Evolutionary conservation across 169 alveolate species (phyloP).

Genomic region (Perkinsus marinus): DNA sequence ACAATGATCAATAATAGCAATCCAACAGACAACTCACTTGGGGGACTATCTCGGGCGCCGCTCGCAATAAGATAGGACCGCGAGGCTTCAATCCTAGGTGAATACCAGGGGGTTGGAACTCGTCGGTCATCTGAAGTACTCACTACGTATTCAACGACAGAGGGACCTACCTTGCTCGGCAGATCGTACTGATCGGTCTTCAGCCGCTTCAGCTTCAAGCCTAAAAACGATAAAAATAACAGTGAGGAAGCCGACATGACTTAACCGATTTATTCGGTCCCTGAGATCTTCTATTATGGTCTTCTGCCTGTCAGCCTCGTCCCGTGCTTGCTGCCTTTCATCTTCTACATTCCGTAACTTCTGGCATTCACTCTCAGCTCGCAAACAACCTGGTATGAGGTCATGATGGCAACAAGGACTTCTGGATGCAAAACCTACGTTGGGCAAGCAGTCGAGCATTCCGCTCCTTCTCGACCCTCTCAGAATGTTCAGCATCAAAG

Average conservation of each 20-base stretch:
- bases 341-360: neutral
- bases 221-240: neutral
- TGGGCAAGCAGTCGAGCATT: neutral
- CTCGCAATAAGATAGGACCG: neutral
- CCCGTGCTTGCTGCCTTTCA: neutral
- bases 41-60: neutral
- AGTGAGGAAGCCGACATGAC: neutral
- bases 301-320: neutral
- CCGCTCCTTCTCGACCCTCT: neutral
- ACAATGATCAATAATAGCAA: neutral
- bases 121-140: neutral
- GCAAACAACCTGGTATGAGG: neutral
- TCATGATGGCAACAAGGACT: neutral
- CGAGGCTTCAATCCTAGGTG: neutral
- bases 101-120: neutral
- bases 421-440: too few relatives aligned
- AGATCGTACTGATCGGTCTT: neutral
- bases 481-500: neutral
- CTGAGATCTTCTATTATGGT: neutral
- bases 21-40: neutral
- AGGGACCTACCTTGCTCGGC: neutral
- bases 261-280: neutral
- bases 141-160: neutral
- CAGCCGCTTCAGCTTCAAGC: neutral
- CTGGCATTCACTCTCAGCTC: neutral